phyloP scores from a whole-genome alignment of 176 grass and related monocot species.

The Pharus latifolius region DNA sequence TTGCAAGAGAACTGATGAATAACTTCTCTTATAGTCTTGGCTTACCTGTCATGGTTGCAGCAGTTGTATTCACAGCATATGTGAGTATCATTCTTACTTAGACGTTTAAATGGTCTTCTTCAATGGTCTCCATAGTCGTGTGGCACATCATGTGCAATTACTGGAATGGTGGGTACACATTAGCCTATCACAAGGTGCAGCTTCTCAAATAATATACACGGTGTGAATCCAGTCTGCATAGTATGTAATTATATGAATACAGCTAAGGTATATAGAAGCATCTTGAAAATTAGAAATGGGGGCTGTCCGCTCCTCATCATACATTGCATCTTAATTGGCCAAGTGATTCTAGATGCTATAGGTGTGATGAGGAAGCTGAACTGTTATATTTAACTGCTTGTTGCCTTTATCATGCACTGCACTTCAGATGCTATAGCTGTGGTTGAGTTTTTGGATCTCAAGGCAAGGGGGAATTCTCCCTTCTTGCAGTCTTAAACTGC shows the following conservation, averaged over 20 bases:
- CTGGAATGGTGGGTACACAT: neutral
- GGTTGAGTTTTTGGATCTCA: neutral
- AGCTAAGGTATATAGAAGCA: neutral
- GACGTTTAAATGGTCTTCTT: neutral
- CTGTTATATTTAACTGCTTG: neutral
- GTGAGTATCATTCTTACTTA: slow-evolving; percentile 30
- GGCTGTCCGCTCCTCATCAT: neutral
- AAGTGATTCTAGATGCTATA: neutral
- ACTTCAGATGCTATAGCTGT: neutral
- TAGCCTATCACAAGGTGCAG: neutral
- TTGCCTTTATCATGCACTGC: neutral
- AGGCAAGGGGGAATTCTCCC: neutral
- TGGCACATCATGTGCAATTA: neutral
- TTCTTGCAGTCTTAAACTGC: neutral
- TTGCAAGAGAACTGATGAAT: slow-evolving; percentile 69
- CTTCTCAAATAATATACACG: neutral
- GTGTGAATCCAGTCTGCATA: neutral
- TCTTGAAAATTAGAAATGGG: neutral
- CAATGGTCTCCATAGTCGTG: neutral
- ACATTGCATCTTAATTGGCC: neutral
- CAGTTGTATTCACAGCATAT: slow-evolving; percentile 82
- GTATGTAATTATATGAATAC: neutral
- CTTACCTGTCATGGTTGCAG: slow-evolving; percentile 55
- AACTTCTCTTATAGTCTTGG: slow-evolving; percentile 77
- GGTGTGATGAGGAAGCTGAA: neutral